Evolutionary conservation across 1,284 basidiomycete genomes (phyloP), one percentile per base, ranked within the genome.

Genomic region (Trametes sp.): DNA sequence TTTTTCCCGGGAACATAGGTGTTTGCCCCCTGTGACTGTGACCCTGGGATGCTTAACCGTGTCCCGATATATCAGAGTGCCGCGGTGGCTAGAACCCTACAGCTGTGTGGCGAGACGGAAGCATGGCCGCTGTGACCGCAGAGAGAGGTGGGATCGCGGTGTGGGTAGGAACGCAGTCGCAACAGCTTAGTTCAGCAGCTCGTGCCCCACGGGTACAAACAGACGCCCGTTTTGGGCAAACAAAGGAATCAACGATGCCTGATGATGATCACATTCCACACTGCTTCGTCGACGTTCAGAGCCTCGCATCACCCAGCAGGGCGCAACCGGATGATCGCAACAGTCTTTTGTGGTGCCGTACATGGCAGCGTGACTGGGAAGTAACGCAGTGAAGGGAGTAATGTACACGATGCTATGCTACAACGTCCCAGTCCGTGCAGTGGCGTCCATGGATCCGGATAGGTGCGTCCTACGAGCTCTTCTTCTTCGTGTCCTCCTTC

Each of bases 401-500:
- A 45, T 23, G 9, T 10, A 45, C 2, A 24, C 24, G 42, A 50
- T 21, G 29, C 31, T 50, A 35, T 50, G 49, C 19, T 53, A 41
- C 50, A 52, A 45, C 28, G 19, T 13, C 13, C 21, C 21, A n/a
- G n/a, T n/a, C n/a, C n/a, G n/a, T n/a, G n/a, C n/a, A n/a, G n/a
- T 33, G 29, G 42, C 24, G 33, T 46, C 52, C 54, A 48, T 26
- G 44, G 14, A 56, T 56, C 54, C 31, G 44, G 54, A 54, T 54
- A 54, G 26, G 28, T 33, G 13, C 11, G 24, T 16, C 52, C 54
- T 36, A 65, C 28, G 61, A 62, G 23, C 55, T 46, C 55, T 71
- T 64, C 57, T 64, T 56, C 55, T 73, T 70, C n/a, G 67, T 65
- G 23, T 74, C 74, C 10, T 73, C 63, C 62, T 73, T 69, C 4